Evolutionary conservation across 257 asterid genomes (phyloP).

Genomic region (Nicotiana undulata): DNA sequence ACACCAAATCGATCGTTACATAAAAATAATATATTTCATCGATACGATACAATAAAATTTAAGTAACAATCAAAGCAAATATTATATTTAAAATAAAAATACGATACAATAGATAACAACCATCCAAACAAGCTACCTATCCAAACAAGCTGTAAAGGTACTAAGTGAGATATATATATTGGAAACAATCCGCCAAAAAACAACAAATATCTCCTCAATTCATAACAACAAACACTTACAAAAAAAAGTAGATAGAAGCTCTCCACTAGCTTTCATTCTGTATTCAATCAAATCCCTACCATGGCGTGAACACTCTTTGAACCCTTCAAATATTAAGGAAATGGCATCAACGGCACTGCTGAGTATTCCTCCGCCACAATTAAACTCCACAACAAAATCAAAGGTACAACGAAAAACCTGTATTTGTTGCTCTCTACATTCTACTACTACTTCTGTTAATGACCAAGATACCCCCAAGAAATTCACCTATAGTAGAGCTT

Average conservation of each 20-base stretch:
- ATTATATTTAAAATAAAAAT: too few species aligned
- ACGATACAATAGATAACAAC: too few species aligned
- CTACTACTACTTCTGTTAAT: slow-evolving; percentile 14
- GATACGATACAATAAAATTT: too few species aligned
- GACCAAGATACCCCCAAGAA: slow-evolving; percentile 44
- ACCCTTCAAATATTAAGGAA: neutral
- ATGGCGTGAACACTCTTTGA: neutral
- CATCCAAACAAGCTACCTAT: too few species aligned
- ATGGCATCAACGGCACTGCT: slow-evolving; percentile 55
- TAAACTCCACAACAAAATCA: slow-evolving; percentile 28
- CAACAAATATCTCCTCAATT: neutral
- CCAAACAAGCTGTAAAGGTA: too few species aligned
- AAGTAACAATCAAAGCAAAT: too few species aligned
- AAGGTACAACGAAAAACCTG: slow-evolving; percentile 27
- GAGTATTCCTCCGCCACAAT: slow-evolving; percentile 39
- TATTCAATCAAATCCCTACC: neutral
- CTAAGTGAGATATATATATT: too few species aligned
- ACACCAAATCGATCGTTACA: too few species aligned
- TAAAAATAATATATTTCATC: too few species aligned
- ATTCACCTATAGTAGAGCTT: slow-evolving; percentile 79
- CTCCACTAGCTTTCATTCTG: neutral
- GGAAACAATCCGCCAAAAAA: slow-evolving; percentile 5
- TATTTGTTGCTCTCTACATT: slow-evolving; percentile 27
- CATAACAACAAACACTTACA: neutral
- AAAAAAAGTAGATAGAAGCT: neutral